phyloP scores from a whole-genome alignment of 2,329 filamentous ascomycete species.

The Daldinia sp. region DNA sequence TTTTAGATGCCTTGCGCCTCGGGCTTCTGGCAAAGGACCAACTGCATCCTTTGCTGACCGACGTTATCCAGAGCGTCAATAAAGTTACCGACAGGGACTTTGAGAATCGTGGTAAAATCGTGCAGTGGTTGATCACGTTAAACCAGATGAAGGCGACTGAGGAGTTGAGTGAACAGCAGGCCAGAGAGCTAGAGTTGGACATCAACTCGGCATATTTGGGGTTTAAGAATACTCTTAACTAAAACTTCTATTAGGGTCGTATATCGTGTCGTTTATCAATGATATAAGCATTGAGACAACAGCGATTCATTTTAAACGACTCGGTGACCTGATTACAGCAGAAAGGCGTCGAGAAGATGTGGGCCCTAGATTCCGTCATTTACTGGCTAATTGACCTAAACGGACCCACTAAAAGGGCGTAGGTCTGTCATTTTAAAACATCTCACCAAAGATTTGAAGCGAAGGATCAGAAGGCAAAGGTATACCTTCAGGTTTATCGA shows the following conservation, averaged over 20 bases:
- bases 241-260: background rate
- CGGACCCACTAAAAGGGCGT: constrained; percentile 35
- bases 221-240: constrained; percentile 80
- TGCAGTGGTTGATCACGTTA: constrained; percentile 96
- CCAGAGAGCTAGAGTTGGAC: constrained; percentile 89
- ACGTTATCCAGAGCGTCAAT: constrained; percentile 97
- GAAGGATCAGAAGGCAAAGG: constrained; percentile 9
- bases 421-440: constrained; percentile 32
- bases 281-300: constrained; percentile 8
- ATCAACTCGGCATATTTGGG: constrained; percentile 95
- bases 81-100: constrained; percentile 97
- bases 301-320: constrained; percentile 22
- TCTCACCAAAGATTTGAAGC: constrained; percentile 11
- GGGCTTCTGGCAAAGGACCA: constrained; percentile 95
- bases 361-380: constrained; percentile 21
- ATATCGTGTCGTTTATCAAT: constrained; percentile 7
- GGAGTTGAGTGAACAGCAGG: constrained; percentile 87
- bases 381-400: constrained; percentile 22
- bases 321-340: background rate
- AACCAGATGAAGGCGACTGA: constrained; percentile 99
- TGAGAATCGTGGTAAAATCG: constrained; percentile 94
- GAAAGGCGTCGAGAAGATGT: constrained; percentile 23
- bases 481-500: background rate
- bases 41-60: constrained; percentile 92
- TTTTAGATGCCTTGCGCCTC: constrained; percentile 93